A percentile compares a stretch with the other conserved stretches of the same genome.
Evolutionary conservation across 176 grass and related monocot genomes (phyloP).

Genomic region (Ensete glaucum): DNA sequence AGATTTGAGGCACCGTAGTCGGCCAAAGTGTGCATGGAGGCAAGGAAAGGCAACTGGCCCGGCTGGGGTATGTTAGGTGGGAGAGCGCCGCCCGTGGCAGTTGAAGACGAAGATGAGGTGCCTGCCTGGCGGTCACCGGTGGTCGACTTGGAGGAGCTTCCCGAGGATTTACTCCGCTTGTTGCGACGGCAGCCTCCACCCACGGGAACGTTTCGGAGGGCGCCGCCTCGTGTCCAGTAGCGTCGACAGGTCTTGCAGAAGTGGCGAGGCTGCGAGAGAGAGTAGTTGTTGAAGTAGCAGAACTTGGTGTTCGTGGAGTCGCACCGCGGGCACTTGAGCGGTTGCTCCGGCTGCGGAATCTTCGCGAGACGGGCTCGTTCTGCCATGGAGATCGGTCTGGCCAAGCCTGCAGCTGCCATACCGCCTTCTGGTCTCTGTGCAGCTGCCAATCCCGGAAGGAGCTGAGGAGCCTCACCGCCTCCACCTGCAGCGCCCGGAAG

Average conservation of each 20-base stretch:
- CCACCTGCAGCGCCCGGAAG: slow-evolving; percentile 22
- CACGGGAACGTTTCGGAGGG: slow-evolving; percentile 90
- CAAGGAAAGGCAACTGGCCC: slow-evolving; percentile 33
- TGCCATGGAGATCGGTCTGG: slow-evolving; percentile 46
- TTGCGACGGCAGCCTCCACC: slow-evolving; percentile 89
- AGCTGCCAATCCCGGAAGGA: slow-evolving; percentile 20
- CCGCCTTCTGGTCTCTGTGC: slow-evolving; percentile 6
- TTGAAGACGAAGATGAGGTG: slow-evolving; percentile 63
- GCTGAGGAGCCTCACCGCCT: slow-evolving; percentile 31
- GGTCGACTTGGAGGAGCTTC: slow-evolving; percentile 22
- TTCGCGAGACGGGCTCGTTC: slow-evolving; percentile 72
- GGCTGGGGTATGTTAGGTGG: slow-evolving; percentile 30
- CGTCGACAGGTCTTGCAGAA: slow-evolving; percentile 99
- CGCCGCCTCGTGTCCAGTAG: slow-evolving; percentile 97
- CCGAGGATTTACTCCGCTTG: slow-evolving; percentile 69
- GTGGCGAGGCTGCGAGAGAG: slow-evolving; percentile 97
- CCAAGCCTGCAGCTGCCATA: slow-evolving; percentile 4
- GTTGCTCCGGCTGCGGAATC: slow-evolving; percentile 67
- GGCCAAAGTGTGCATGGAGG: slow-evolving; percentile 24
- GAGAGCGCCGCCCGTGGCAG: slow-evolving; percentile 20
- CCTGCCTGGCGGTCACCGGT: slow-evolving; percentile 19
- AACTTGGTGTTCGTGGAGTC: slow-evolving; percentile 98
- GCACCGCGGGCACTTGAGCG: slow-evolving; percentile 85
- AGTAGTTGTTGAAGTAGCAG: slow-evolving; percentile 99
- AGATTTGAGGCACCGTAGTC: slow-evolving; percentile 24